These are phyloP conservation scores for Nasturtium officinale DNA, from an alignment of 345 rosid genomes.

Conservation along the genomic window DNA sequence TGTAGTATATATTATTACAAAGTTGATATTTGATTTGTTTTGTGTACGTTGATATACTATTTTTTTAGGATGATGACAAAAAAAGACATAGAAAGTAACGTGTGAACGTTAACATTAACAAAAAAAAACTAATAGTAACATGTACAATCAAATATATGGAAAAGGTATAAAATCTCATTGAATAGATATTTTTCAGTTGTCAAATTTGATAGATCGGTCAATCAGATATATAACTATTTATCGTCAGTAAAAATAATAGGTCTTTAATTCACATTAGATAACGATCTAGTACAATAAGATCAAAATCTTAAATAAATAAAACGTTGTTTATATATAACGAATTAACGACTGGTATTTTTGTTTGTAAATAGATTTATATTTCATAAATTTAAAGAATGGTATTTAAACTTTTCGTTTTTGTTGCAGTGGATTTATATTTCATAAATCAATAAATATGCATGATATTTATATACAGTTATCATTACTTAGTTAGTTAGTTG, in stretches of 20 bases:
- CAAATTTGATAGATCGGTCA: constrained; percentile 27
- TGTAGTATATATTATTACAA: constrained; percentile 24
- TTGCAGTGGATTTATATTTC: neutral
- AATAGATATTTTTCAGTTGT: constrained; percentile 26
- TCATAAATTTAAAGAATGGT: no score
- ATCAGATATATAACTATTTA: neutral
- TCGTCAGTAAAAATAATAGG: neutral
- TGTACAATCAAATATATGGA: constrained; percentile 11
- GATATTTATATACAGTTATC: neutral
- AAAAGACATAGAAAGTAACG: constrained; percentile 36
- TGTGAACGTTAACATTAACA: constrained; percentile 35
- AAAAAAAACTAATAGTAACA: constrained; percentile 1
- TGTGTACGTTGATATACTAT: constrained; percentile 23
- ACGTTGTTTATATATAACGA: neutral
- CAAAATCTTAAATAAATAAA: neutral
- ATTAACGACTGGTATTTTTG: neutral
- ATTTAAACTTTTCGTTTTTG: neutral
- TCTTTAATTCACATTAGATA: neutral
- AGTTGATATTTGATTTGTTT: constrained; percentile 33
- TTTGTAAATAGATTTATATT: no score
- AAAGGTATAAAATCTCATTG: constrained; percentile 26
- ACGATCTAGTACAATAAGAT: neutral
- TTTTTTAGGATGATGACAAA: constrained; percentile 38
- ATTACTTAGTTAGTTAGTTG: constrained; percentile 3
- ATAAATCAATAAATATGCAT: neutral